Conservation (phyloP, 2,329 filamentous ascomycete species). For the Phaeosphaeria sp. region DNA sequence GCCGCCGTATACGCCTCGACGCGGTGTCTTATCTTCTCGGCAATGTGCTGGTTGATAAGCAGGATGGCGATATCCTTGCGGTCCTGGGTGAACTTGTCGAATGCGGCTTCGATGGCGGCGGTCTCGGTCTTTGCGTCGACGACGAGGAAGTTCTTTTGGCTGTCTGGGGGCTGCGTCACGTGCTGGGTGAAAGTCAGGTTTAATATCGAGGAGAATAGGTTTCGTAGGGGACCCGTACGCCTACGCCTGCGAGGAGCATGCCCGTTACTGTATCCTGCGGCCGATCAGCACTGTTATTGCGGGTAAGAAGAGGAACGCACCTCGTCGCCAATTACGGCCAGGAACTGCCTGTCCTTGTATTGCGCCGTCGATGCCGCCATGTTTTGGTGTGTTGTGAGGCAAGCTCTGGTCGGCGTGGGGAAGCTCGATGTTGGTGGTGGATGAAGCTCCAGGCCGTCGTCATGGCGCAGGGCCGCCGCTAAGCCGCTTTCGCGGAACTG, state of each 20-base stretch:
- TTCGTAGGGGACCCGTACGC: conserved; percentile 64
- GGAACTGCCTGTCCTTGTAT: conserved; percentile 86
- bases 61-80: conserved; percentile 97
- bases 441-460: conserved; percentile 26
- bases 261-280: conserved; percentile 91
- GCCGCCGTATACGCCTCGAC: conserved; percentile 93
- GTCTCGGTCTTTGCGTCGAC: conserved; percentile 94
- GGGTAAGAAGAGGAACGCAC: conserved; percentile 53
- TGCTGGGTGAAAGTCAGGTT: conserved; percentile 64
- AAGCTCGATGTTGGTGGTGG: conserved; percentile 17
- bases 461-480: conserved; percentile 28
- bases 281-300: conserved; percentile 16
- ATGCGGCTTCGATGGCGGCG: conserved; percentile 84
- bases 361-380: conserved; percentile 68
- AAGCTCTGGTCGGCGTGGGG: conserved; percentile 24
- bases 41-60: conserved; percentile 98
- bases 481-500: conserved; percentile 30
- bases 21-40: conserved; percentile 88
- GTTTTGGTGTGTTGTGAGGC: conserved; percentile 23
- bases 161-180: conserved; percentile 85
- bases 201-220: background rate
- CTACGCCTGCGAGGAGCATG: conserved; percentile 91
- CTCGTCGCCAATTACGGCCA: conserved; percentile 98
- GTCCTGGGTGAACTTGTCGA: conserved; percentile 85
- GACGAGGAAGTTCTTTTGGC: conserved; percentile 97